phyloP scores from a whole-genome alignment of 2,329 filamentous ascomycete genomes.

The Neocatenulostroma microsporum region DNA sequence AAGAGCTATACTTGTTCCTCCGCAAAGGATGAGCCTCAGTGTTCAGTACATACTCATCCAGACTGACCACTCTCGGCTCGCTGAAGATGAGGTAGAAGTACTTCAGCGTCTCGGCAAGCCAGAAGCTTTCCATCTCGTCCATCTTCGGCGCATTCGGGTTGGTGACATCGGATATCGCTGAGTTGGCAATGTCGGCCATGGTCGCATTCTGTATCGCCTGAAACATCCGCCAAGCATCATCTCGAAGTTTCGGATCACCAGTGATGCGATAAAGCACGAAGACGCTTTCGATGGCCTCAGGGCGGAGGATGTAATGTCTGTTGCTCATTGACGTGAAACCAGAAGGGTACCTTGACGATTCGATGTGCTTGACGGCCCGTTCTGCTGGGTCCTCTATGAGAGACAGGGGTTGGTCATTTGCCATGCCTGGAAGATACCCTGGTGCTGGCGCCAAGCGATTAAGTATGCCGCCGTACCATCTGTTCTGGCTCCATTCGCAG shows the following conservation, averaged over 20 bases:
- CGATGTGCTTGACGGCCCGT: conserved; percentile 27
- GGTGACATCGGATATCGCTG: conserved; percentile 39
- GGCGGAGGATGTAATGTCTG: conserved; percentile 40
- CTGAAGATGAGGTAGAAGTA: conserved; percentile 44
- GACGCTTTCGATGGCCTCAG: conserved; percentile 50
- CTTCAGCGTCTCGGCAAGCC: conserved; percentile 45
- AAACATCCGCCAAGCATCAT: conserved; percentile 45
- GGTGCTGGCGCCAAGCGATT: conserved; percentile 20
- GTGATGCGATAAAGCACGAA: conserved; percentile 55
- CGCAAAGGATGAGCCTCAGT: conserved; percentile 47
- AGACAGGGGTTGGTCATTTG: too few species aligned
- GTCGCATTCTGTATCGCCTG: conserved; percentile 36
- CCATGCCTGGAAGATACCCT: too few species aligned
- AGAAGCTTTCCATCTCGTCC: conserved; percentile 48
- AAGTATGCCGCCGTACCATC: conserved; percentile 41
- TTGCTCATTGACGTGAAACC: conserved; percentile 41
- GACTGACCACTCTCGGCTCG: conserved; percentile 34
- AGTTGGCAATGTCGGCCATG: conserved; percentile 39
- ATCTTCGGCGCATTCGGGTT: too few species aligned
- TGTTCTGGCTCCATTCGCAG: conserved; percentile 49
- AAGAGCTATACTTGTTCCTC: too few species aligned
- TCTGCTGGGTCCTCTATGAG: too few species aligned
- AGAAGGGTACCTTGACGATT: conserved; percentile 31
- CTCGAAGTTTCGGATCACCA: conserved; percentile 42
- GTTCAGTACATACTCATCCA: conserved; percentile 45